A percentile compares a stretch with the other conserved stretches of the same genome.
phyloP scores from a whole-genome alignment of 2,329 filamentous ascomycete species.

The Blumeria graminis region DNA sequence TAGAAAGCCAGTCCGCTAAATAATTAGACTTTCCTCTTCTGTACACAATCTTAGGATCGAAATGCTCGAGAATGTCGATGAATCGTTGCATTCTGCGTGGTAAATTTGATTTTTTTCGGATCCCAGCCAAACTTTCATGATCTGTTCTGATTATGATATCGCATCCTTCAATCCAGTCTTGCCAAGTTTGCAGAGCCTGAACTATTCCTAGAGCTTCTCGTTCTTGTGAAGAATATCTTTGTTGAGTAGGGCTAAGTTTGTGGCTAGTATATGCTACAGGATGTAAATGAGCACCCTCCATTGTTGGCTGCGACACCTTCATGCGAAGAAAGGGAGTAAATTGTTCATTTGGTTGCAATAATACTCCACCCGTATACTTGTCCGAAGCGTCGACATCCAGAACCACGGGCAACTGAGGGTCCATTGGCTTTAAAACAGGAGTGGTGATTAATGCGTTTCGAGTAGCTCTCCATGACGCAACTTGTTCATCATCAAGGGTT shows the following conservation, averaged over 20 bases:
- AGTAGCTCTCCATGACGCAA: neutral
- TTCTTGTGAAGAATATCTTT: neutral
- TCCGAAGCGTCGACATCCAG: neutral
- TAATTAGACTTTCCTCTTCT: neutral
- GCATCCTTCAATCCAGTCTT: neutral
- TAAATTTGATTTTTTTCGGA: neutral
- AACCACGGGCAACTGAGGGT: neutral
- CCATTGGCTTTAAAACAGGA: neutral
- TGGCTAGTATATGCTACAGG: neutral
- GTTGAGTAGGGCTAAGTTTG: neutral
- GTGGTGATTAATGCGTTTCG: neutral
- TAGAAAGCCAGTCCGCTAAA: neutral
- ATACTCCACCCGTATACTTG: neutral
- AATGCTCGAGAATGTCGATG: neutral
- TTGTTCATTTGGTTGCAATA: neutral
- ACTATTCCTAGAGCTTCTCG: neutral
- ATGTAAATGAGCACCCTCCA: neutral
- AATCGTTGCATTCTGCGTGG: neutral
- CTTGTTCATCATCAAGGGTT: neutral
- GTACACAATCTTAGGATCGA: neutral
- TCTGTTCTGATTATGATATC: neutral
- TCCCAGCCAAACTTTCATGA: neutral
- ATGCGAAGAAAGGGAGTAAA: neutral
- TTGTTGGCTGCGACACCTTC: neutral
- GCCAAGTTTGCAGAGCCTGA: neutral